These are phyloP conservation scores for Solanum rostratum DNA, from an alignment of 257 asterid species.

Conservation along the genomic window DNA sequence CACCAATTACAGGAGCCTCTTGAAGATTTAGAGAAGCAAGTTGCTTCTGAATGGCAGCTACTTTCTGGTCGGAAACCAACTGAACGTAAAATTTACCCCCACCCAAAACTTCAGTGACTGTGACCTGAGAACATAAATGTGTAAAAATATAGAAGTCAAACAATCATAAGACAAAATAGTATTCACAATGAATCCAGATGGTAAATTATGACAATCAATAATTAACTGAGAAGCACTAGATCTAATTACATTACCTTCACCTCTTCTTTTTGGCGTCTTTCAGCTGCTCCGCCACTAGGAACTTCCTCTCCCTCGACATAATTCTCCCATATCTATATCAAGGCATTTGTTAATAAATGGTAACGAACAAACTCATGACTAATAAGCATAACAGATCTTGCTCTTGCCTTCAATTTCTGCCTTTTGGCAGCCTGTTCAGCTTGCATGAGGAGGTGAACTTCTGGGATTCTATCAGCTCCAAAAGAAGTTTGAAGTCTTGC, in stretches of 20 bases:
- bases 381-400: not conserved
- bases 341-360: not conserved
- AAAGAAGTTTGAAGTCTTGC: conserved; percentile 82
- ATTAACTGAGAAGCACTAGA: not conserved
- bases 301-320: conserved; percentile 73
- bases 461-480: conserved; percentile 76
- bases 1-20: conserved; percentile 76
- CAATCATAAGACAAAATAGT: not conserved
- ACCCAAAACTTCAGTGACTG: conserved; percentile 78
- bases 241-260: conserved; percentile 39
- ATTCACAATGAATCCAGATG: not conserved
- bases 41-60: conserved; percentile 67
- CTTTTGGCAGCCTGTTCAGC: conserved; percentile 91
- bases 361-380: not conserved
- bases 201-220: not conserved
- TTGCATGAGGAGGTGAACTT: conserved; percentile 72
- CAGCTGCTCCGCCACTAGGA: conserved; percentile 36
- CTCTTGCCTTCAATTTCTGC: conserved; percentile 81
- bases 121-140: conserved; percentile 32
- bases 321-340: conserved; percentile 47
- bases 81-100: conserved; percentile 92
- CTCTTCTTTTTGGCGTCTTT: conserved; percentile 72
- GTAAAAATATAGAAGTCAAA: not conserved
- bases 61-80: conserved; percentile 75
- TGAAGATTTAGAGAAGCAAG: conserved; percentile 69